Percentiles rank a stretch among this genome's conserved stretches.
These are phyloP conservation scores for Kondoa malvinella DNA, from an alignment of 768 basidiomycete genomes.

Conservation along the genomic window DNA sequence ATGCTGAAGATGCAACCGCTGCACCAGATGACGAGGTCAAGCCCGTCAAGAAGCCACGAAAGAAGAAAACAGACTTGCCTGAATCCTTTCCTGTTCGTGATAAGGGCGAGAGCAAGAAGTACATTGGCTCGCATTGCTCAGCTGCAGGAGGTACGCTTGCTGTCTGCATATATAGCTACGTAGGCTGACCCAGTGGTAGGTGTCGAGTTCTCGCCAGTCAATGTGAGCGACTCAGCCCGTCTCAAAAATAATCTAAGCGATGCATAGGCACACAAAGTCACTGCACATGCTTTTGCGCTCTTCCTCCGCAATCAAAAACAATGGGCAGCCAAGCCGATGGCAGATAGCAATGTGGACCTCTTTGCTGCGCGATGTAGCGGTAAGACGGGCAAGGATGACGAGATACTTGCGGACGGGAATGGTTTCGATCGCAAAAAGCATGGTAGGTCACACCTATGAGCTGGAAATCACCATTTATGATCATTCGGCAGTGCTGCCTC, in stretches of 20 bases:
- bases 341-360: slow-evolving; percentile 38
- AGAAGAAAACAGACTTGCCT: not conserved
- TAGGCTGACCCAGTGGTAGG: not conserved
- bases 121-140: not conserved
- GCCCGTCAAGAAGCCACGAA: not conserved
- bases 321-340: slow-evolving; percentile 53
- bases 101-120: not conserved
- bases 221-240: not conserved
- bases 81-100: not conserved
- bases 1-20: not conserved
- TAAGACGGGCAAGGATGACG: slow-evolving; percentile 35
- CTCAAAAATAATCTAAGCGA: not conserved
- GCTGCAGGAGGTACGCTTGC: not conserved
- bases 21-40: not conserved
- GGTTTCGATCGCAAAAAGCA: slow-evolving; percentile 47
- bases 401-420: slow-evolving; percentile 25
- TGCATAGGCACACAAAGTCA: not conserved
- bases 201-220: not conserved
- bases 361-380: slow-evolving; percentile 37
- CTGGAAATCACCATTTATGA: too few relatives aligned
- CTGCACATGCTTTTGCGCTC: not conserved
- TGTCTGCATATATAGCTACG: not conserved
- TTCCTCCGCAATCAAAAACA: slow-evolving; percentile 49
- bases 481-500: not conserved
- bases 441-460: slow-evolving; percentile 13